These are phyloP conservation scores for Iris macrosiphon DNA, from an alignment of 106 monocot species.

Conservation along the genomic window DNA sequence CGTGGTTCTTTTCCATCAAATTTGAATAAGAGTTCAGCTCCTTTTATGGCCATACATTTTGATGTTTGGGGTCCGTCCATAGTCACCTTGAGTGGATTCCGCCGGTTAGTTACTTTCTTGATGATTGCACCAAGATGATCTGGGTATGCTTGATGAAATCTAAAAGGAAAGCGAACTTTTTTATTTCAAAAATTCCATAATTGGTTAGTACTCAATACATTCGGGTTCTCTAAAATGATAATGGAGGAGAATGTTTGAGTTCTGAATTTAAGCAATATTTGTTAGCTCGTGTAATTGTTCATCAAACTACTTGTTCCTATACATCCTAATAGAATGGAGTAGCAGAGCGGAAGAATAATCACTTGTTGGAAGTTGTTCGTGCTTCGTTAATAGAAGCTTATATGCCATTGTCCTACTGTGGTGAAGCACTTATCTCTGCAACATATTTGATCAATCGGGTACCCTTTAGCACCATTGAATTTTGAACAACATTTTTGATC, in stretches of 20 bases:
- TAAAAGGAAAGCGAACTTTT: constrained; percentile 9
- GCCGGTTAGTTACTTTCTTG: constrained; percentile 16
- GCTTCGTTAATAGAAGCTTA: constrained; percentile 5
- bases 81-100: not conserved
- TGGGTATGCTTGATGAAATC: constrained; percentile 15
- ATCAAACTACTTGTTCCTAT: constrained; percentile 7
- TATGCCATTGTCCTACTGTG: constrained; percentile 12
- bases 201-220: constrained; percentile 4
- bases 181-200: constrained; percentile 7
- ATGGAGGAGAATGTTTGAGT: constrained; percentile 5
- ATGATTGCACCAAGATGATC: constrained; percentile 10
- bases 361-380: constrained; percentile 9
- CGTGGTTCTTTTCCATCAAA: constrained; percentile 5
- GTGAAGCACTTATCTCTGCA: not conserved
- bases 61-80: constrained; percentile 6
- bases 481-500: not conserved
- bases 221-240: constrained; percentile 4
- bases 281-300: not conserved
- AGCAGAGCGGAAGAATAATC: not conserved
- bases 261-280: constrained; percentile 5
- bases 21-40: constrained; percentile 3
- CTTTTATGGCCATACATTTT: too few species aligned
- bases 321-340: constrained; percentile 1
- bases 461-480: not conserved
- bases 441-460: constrained; percentile 1